Evolutionary conservation across 2,329 filamentous ascomycete genomes (phyloP).

Genomic region (Talaromyces sp.): DNA sequence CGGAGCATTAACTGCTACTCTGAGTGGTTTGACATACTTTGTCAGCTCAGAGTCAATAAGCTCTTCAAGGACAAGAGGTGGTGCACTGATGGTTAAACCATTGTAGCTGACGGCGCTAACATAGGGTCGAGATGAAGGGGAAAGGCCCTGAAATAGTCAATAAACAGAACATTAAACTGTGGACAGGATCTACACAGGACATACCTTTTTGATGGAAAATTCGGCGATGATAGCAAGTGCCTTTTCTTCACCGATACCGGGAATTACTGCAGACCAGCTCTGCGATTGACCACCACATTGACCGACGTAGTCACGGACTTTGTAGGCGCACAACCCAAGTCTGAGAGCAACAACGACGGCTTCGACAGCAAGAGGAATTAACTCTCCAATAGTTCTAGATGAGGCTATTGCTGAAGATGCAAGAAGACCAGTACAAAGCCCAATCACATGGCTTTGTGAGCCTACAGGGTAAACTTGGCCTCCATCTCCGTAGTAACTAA

Average conservation of each 20-base stretch:
- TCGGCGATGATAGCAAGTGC: constrained; percentile 27
- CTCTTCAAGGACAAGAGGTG: constrained; percentile 53
- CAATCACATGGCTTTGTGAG: constrained; percentile 40
- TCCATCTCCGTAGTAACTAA: constrained; percentile 44
- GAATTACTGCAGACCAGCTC: constrained; percentile 45
- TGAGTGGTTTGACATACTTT: constrained; percentile 51
- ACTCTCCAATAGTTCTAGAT: constrained; percentile 42
- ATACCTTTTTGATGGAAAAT: constrained; percentile 30
- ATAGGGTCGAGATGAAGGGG: constrained; percentile 55
- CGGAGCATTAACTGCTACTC: constrained; percentile 58
- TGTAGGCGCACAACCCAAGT: constrained; percentile 43
- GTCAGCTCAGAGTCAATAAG: constrained; percentile 54
- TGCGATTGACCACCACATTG: constrained; percentile 28
- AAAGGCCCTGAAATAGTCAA: constrained; percentile 41
- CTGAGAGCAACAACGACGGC: constrained; percentile 45
- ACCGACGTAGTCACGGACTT: constrained; percentile 40
- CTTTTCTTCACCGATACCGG: constrained; percentile 38
- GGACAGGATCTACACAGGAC: constrained; percentile 5
- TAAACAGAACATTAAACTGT: neutral
- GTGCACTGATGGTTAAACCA: constrained; percentile 60
- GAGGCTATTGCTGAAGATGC: constrained; percentile 43
- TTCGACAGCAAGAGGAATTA: constrained; percentile 44
- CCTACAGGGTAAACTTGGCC: constrained; percentile 41
- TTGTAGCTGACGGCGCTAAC: constrained; percentile 60
- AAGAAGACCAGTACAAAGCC: constrained; percentile 46